A percentile compares a stretch with the other conserved stretches of the same genome.
Conservation (phyloP, 2,329 filamentous ascomycete species). For the Calcarisporium arbuscula region DNA sequence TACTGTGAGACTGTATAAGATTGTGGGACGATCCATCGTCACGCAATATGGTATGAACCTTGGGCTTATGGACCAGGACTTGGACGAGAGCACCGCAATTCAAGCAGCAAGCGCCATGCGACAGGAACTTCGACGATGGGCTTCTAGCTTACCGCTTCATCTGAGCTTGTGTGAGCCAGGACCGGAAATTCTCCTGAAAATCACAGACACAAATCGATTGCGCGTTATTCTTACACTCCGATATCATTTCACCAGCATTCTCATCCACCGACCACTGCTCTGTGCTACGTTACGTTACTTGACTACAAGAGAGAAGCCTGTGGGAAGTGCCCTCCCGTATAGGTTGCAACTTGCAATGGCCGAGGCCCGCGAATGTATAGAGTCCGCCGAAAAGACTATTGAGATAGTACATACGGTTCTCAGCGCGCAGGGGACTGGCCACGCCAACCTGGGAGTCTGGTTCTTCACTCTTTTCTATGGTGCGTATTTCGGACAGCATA, state of each 20-base stretch:
- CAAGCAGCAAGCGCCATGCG: slow-evolving; percentile 5
- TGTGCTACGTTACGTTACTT: slow-evolving; percentile 1
- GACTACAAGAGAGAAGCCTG: not conserved
- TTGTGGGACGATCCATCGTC: too few species aligned
- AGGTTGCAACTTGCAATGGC: not conserved
- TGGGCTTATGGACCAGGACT: not conserved
- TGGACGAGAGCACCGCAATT: slow-evolving; percentile 5
- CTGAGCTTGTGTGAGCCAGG: too few species aligned
- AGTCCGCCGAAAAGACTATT: not conserved
- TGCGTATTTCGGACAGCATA: slow-evolving; percentile 8
- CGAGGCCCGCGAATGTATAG: not conserved
- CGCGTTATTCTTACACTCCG: slow-evolving; percentile 31
- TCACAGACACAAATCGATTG: slow-evolving; percentile 22
- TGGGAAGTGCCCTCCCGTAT: not conserved
- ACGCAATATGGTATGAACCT: too few species aligned
- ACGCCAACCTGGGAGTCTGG: slow-evolving; percentile 21
- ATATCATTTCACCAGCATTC: slow-evolving; percentile 25
- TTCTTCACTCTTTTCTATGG: slow-evolving; percentile 26
- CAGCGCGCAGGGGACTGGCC: slow-evolving; percentile 1
- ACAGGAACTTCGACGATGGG: not conserved
- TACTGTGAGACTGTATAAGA: too few species aligned
- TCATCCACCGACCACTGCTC: slow-evolving; percentile 20
- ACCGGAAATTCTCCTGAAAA: slow-evolving; percentile 13
- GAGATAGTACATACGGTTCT: slow-evolving; percentile 12
- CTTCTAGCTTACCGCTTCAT: slow-evolving; percentile 12